These are phyloP conservation scores for Erucastrum elatum DNA, from an alignment of 345 rosid genomes.

Conservation along the genomic window DNA sequence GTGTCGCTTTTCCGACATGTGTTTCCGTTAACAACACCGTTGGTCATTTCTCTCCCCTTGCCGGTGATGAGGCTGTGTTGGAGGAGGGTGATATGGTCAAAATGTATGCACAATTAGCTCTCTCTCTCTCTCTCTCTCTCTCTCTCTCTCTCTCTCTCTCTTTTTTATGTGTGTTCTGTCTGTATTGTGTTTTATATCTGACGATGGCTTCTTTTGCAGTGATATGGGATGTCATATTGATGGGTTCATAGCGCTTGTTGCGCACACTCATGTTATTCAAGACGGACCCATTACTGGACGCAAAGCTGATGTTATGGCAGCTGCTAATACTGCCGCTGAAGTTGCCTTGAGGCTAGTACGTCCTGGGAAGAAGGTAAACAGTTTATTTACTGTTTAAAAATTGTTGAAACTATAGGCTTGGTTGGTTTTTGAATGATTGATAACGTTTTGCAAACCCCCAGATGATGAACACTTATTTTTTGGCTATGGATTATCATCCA, in stretches of 20 bases:
- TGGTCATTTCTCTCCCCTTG: constrained; percentile 89
- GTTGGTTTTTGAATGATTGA: background rate
- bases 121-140: background rate
- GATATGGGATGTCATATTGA: constrained; percentile 98
- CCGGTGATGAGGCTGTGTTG: constrained; percentile 69
- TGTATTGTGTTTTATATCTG: background rate
- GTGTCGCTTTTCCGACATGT: constrained; percentile 95
- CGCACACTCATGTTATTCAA: constrained; percentile 81
- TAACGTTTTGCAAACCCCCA: constrained; percentile 40
- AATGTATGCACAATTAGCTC: constrained; percentile 52
- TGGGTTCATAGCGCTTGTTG: constrained; percentile 97
- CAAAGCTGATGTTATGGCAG: constrained; percentile 89
- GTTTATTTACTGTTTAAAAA: no score
- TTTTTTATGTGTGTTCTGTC: background rate
- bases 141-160: background rate
- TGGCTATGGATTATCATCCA: constrained; percentile 67
- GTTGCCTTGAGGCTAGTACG: constrained; percentile 97
- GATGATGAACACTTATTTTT: constrained; percentile 52
- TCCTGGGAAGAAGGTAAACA: constrained; percentile 86
- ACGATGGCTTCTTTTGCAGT: constrained; percentile 39
- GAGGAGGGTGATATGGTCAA: constrained; percentile 89
- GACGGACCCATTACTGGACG: constrained; percentile 69
- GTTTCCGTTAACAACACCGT: constrained; percentile 85
- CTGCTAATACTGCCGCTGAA: constrained; percentile 94
- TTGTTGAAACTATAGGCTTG: background rate